phyloP scores from a whole-genome alignment of 305 asterid species.

The Coffea humblotiana region DNA sequence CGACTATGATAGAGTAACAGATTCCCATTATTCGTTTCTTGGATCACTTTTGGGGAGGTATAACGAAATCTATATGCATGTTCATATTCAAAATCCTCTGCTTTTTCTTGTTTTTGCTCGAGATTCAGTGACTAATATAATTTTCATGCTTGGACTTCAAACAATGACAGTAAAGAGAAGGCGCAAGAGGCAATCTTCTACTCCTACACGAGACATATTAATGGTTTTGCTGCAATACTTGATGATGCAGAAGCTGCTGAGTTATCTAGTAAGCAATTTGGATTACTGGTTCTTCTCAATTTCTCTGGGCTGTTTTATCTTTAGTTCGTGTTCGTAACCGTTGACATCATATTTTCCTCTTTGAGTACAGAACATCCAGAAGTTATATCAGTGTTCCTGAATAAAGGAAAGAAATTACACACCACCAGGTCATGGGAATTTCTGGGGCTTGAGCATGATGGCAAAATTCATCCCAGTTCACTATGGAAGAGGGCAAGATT shows the following conservation, averaged over 20 bases:
- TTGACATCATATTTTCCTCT: background rate
- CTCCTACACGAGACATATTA: conserved; percentile 80
- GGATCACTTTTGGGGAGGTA: conserved; percentile 89
- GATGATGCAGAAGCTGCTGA: conserved; percentile 58
- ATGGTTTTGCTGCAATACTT: conserved; percentile 94
- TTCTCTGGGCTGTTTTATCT: background rate
- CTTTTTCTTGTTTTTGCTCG: background rate
- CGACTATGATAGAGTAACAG: conserved; percentile 55
- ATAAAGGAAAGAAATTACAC: conserved; percentile 69
- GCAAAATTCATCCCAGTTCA: conserved; percentile 44
- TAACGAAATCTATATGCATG: conserved; percentile 7
- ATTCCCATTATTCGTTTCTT: conserved; percentile 74
- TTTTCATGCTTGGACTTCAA: background rate
- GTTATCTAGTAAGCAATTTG: conserved; percentile 53
- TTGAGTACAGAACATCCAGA: conserved; percentile 58
- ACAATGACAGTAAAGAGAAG: conserved; percentile 41
- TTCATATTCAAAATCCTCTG: background rate
- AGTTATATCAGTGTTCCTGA: conserved; percentile 84
- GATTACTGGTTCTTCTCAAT: background rate
- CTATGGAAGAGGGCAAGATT: conserved; percentile 82
- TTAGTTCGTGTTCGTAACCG: background rate
- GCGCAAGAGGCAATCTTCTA: conserved; percentile 74
- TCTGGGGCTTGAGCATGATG: conserved; percentile 62
- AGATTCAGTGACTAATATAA: background rate
- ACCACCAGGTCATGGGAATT: conserved; percentile 97